These are phyloP conservation scores for Pseudocercospora crystallina DNA, from an alignment of 2,329 filamentous ascomycete genomes.

Conservation along the genomic window DNA sequence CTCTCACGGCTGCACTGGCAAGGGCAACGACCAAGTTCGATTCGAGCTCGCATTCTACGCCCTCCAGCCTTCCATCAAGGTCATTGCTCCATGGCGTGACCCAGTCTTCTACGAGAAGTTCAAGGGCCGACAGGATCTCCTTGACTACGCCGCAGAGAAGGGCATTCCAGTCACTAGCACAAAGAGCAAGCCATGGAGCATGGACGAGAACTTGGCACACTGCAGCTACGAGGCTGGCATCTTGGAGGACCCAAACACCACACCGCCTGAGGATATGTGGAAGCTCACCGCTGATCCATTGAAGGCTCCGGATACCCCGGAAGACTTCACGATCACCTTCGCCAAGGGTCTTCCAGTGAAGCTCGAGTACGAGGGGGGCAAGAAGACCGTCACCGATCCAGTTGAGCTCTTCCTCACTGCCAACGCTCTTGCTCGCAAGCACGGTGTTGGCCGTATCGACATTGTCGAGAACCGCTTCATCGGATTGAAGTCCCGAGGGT, in stretches of 20 bases:
- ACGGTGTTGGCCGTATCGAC: slow-evolving; percentile 78
- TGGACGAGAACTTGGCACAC: slow-evolving; percentile 72
- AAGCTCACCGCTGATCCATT: slow-evolving; percentile 66
- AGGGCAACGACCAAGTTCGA: slow-evolving; percentile 66
- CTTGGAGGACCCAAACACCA: slow-evolving; percentile 64
- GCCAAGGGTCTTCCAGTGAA: slow-evolving; percentile 73
- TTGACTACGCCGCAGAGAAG: slow-evolving; percentile 67
- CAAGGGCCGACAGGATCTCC: slow-evolving; percentile 69
- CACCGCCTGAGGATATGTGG: slow-evolving; percentile 78
- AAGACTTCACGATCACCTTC: slow-evolving; percentile 71
- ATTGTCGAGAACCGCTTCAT: slow-evolving; percentile 82
- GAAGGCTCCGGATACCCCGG: slow-evolving; percentile 68
- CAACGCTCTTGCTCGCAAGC: slow-evolving; percentile 68
- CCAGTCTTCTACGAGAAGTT: slow-evolving; percentile 70
- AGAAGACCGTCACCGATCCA: slow-evolving; percentile 64
- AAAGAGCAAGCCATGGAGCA: slow-evolving; percentile 69
- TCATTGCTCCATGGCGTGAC: slow-evolving; percentile 74
- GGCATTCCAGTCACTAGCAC: slow-evolving; percentile 72
- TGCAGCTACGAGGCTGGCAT: slow-evolving; percentile 79
- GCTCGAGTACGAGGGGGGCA: slow-evolving; percentile 56
- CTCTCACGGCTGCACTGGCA: slow-evolving; percentile 59
- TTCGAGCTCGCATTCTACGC: slow-evolving; percentile 65
- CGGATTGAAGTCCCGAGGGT: slow-evolving; percentile 76
- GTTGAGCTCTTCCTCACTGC: slow-evolving; percentile 70
- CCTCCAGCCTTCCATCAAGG: slow-evolving; percentile 64